Percentiles rank a stretch among this genome's conserved stretches.
Conservation (phyloP, 257 asterid genomes). For the Gynochthodes officinalis region DNA sequence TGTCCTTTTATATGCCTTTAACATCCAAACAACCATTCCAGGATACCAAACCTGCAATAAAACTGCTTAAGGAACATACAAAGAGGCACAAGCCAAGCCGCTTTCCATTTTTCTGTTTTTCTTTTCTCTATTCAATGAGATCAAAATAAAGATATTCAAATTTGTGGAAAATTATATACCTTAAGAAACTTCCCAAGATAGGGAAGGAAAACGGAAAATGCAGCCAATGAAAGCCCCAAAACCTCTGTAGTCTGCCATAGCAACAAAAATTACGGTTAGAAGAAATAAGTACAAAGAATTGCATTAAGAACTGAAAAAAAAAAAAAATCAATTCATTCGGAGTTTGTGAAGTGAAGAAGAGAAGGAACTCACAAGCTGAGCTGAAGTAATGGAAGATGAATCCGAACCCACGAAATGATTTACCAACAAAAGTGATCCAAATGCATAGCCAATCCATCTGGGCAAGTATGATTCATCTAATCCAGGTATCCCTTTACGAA, state of each 20-base stretch:
- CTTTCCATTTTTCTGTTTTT: neutral
- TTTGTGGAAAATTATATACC: constrained; percentile 35
- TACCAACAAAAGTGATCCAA: constrained; percentile 68
- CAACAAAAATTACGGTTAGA: neutral
- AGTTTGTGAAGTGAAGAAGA: neutral
- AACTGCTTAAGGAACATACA: neutral
- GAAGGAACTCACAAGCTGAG: constrained; percentile 60
- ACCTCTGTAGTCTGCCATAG: constrained; percentile 69
- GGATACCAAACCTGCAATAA: neutral
- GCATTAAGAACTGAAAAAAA: neutral
- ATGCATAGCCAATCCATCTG: constrained; percentile 85
- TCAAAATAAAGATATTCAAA: neutral
- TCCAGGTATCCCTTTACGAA: constrained; percentile 68
- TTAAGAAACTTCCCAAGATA: constrained; percentile 80
- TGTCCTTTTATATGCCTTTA: neutral
- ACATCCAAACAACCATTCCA: neutral
- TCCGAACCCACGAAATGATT: constrained; percentile 76
- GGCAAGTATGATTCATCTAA: constrained; percentile 92
- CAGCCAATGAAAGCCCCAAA: constrained; percentile 75
- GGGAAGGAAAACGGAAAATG: constrained; percentile 70
- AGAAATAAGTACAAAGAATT: neutral
- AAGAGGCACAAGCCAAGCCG: neutral
- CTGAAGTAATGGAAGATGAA: constrained; percentile 53
- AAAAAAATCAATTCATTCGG: neutral
- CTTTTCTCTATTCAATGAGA: neutral